Conservation (phyloP, 2,329 filamentous ascomycete species). For the Colletotrichum tofieldiae region DNA sequence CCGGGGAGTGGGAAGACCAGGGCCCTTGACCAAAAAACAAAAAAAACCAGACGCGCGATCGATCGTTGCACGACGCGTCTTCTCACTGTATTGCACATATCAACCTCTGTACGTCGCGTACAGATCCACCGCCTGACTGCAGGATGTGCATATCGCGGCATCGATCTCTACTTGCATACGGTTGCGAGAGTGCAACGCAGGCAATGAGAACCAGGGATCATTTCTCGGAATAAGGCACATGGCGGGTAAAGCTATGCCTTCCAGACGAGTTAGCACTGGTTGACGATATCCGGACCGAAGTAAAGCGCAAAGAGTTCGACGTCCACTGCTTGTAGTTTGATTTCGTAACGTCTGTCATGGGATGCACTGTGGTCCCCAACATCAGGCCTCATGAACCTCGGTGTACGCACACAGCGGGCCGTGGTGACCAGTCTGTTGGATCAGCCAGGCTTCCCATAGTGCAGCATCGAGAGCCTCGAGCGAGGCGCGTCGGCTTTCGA, state of each 20-base stretch:
- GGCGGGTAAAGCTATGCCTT: no score
- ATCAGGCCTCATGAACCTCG: not conserved
- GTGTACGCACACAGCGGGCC: not conserved
- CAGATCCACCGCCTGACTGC: not conserved
- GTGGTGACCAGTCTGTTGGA: not conserved
- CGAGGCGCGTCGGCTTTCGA: conserved; percentile 1
- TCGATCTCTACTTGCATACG: not conserved
- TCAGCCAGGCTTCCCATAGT: not conserved
- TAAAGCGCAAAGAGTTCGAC: not conserved
- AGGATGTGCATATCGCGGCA: not conserved
- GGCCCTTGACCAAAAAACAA: conserved; percentile 2
- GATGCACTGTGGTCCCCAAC: no score
- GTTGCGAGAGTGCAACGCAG: not conserved
- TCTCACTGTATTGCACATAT: not conserved
- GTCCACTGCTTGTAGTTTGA: not conserved
- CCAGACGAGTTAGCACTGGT: not conserved
- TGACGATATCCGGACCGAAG: not conserved
- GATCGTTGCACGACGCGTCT: conserved; percentile 1
- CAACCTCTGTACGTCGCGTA: not conserved
- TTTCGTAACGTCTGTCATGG: not conserved
- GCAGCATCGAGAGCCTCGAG: not conserved
- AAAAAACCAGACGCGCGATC: conserved; percentile 1
- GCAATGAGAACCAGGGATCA: not conserved
- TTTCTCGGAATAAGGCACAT: not conserved
- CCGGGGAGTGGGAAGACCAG: conserved; percentile 18